Percentiles rank a stretch among this genome's conserved stretches.
Conservation (phyloP, 1,284 basidiomycete genomes). For the Cryptococcus depauperatus region DNA sequence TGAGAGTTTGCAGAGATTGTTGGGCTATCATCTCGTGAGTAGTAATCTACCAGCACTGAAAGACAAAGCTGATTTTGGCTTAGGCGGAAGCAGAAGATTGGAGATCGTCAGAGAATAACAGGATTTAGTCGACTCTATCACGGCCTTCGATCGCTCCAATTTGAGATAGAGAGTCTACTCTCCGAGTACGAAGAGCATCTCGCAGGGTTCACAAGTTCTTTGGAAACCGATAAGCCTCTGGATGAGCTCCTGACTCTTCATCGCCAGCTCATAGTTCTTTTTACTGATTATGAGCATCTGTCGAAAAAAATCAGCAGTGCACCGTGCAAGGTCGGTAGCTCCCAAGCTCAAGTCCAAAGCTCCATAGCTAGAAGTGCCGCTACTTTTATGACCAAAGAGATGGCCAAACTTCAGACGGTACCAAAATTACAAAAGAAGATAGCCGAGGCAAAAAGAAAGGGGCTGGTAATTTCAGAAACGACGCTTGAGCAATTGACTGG, state of each 20-base stretch:
- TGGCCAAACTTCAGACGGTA: constrained; percentile 42
- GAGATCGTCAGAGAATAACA: constrained; percentile 58
- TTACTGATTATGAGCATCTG: constrained; percentile 78
- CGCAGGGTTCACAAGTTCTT: constrained; percentile 50
- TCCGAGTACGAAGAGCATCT: constrained; percentile 65
- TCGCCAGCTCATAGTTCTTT: constrained; percentile 71
- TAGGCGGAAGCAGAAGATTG: constrained; percentile 71
- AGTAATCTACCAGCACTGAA: background rate
- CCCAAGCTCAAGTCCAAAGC: constrained; percentile 73
- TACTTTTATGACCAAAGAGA: constrained; percentile 73
- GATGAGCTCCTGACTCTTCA: constrained; percentile 59
- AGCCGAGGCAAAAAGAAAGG: constrained; percentile 21
- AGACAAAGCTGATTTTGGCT: background rate
- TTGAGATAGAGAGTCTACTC: constrained; percentile 61
- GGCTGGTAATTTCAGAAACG: constrained; percentile 25
- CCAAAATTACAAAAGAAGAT: constrained; percentile 52
- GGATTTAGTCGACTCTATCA: constrained; percentile 62
- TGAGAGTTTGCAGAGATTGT: constrained; percentile 75
- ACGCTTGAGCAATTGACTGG: constrained; percentile 14
- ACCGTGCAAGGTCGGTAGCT: constrained; percentile 58
- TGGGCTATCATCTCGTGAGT: constrained; percentile 66
- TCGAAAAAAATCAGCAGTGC: constrained; percentile 73
- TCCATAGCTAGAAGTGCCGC: constrained; percentile 72
- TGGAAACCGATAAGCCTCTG: constrained; percentile 39
- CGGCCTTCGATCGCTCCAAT: constrained; percentile 66